These are phyloP conservation scores for Cucumis melo DNA, from an alignment of 306 rosid genomes.

Conservation along the genomic window DNA sequence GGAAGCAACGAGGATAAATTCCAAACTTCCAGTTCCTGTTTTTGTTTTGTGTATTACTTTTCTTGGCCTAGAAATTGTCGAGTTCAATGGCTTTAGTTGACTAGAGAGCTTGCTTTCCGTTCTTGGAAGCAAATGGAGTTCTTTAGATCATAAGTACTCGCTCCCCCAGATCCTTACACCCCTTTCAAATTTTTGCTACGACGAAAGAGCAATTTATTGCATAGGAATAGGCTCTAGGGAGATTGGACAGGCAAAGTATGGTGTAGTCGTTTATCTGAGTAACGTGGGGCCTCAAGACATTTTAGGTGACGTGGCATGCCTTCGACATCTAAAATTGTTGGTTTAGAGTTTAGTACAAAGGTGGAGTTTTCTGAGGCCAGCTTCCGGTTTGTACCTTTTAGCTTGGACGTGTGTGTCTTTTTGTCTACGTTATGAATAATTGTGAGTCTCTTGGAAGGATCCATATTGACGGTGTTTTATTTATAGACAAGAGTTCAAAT, in stretches of 20 bases:
- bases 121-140: neutral
- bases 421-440: neutral
- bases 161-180: neutral
- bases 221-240: neutral
- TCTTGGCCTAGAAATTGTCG: neutral
- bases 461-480: neutral
- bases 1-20: neutral
- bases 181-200: neutral
- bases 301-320: neutral
- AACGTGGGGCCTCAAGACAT: neutral
- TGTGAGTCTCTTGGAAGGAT: neutral
- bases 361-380: neutral
- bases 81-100: neutral
- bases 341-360: neutral
- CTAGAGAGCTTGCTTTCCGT: neutral
- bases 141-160: neutral
- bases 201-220: neutral
- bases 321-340: neutral
- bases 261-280: neutral
- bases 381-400: neutral
- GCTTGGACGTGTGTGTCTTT: neutral
- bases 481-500: neutral
- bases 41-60: neutral
- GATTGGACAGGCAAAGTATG: neutral
- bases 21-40: neutral